These are phyloP conservation scores for Penicillium occitanis DNA, from an alignment of 2,329 filamentous ascomycete genomes.

Conservation along the genomic window DNA sequence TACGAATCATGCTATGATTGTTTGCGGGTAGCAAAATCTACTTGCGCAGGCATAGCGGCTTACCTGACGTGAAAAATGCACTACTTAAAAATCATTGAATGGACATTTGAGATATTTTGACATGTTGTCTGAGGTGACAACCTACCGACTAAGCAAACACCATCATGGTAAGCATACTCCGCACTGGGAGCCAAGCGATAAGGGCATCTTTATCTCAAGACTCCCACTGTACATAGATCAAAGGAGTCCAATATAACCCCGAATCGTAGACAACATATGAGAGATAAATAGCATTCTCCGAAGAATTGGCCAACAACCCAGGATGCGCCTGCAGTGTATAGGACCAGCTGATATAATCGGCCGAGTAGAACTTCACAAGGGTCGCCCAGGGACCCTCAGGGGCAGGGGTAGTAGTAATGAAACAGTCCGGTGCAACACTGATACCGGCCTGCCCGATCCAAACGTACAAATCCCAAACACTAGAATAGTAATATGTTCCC, in stretches of 20 bases:
- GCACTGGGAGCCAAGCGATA: too few species aligned
- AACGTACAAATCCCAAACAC: constrained; percentile 30
- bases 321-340: constrained; percentile 24
- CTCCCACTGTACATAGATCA: constrained; percentile 20
- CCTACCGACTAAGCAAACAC: too few species aligned
- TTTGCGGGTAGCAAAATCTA: too few species aligned
- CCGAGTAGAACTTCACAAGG: constrained; percentile 24
- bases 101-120: too few species aligned
- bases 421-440: constrained; percentile 27
- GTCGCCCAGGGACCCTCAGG: constrained; percentile 34
- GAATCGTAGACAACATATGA: constrained; percentile 6
- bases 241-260: constrained; percentile 12
- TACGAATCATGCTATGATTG: too few species aligned
- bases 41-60: too few species aligned
- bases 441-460: constrained; percentile 32
- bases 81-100: too few species aligned
- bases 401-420: constrained; percentile 27
- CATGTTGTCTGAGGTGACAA: too few species aligned
- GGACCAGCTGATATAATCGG: constrained; percentile 5
- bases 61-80: too few species aligned
- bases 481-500: constrained; percentile 33
- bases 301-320: constrained; percentile 5
- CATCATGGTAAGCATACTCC: too few species aligned
- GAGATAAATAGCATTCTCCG: constrained; percentile 18
- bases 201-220: background rate